Conservation (phyloP, 306 rosid genomes). For the Glycine soja region DNA sequence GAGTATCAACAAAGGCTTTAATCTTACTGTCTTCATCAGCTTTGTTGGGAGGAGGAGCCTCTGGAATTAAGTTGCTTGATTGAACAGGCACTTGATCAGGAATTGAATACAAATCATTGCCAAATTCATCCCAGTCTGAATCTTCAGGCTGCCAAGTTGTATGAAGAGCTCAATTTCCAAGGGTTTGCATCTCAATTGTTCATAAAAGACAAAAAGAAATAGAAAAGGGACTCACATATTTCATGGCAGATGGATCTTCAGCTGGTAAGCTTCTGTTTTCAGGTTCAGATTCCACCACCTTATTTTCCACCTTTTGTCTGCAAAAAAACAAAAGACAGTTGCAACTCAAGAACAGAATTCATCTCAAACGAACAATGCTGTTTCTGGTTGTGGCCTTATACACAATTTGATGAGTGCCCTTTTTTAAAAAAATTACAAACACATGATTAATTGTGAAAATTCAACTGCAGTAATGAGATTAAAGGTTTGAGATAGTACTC, state of each 20-base stretch:
- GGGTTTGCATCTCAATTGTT: constrained; percentile 10
- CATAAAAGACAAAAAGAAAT: neutral
- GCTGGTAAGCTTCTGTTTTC: constrained; percentile 62
- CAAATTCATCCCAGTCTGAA: constrained; percentile 97
- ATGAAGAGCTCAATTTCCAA: constrained; percentile 29
- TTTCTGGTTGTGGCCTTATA: constrained; percentile 19
- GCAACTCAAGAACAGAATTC: constrained; percentile 46
- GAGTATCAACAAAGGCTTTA: constrained; percentile 87
- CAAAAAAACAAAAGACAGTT: constrained; percentile 42
- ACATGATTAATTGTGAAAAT: constrained; percentile 44
- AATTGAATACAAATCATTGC: constrained; percentile 89
- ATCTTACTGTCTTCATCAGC: constrained; percentile 97
- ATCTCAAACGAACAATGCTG: constrained; percentile 19
- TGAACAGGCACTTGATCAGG: constrained; percentile 82
- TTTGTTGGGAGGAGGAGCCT: constrained; percentile 73
- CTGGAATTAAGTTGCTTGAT: constrained; percentile 64
- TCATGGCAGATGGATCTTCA: constrained; percentile 62
- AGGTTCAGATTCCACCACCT: constrained; percentile 59
- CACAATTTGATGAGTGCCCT: constrained; percentile 17
- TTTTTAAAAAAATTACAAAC: constrained; percentile 1
- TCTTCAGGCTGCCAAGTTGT: constrained; percentile 73
- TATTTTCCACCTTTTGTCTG: constrained; percentile 79
- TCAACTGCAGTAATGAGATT: constrained; percentile 50
- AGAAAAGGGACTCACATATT: constrained; percentile 63
- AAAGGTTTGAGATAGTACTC: constrained; percentile 86